Conservation (phyloP, 805 yeast species). For the Candida peoriensis region DNA sequence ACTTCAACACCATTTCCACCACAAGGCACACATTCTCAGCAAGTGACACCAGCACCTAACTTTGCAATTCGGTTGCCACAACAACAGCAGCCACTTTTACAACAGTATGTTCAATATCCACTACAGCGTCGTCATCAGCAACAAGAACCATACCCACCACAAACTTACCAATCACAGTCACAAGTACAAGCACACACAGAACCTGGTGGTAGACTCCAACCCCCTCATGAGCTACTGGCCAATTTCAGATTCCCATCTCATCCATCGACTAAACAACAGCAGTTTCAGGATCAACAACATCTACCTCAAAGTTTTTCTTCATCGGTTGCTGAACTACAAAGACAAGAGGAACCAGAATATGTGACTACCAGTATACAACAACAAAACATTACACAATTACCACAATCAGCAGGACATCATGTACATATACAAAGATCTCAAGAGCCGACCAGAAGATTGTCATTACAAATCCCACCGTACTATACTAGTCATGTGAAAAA, state of each 20-base stretch:
- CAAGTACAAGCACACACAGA: too few relatives aligned
- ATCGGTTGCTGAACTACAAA: neutral
- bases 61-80: too few relatives aligned
- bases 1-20: neutral
- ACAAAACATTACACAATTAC: neutral
- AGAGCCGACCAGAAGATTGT: constrained; percentile 7
- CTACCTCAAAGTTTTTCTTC: neutral
- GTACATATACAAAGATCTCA: too few relatives aligned
- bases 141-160: too few relatives aligned
- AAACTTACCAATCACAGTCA: too few relatives aligned
- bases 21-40: neutral
- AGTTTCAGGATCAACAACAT: neutral
- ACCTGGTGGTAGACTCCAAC: neutral
- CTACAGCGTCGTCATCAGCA: too few relatives aligned
- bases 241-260: neutral
- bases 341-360: neutral
- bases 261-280: neutral
- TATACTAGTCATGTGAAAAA: constrained; percentile 9
- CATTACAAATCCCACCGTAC: constrained; percentile 12
- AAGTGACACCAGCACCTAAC: neutral
- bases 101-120: too few relatives aligned
- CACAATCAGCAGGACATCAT: constrained; percentile 3
- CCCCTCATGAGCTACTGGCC: neutral
- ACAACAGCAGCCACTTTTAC: too few relatives aligned
- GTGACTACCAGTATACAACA: too few relatives aligned